Evolutionary conservation across 2,329 filamentous ascomycete species (phyloP), one percentile per base, ranked within the genome.

Genomic region (Cordyceps javanica): DNA sequence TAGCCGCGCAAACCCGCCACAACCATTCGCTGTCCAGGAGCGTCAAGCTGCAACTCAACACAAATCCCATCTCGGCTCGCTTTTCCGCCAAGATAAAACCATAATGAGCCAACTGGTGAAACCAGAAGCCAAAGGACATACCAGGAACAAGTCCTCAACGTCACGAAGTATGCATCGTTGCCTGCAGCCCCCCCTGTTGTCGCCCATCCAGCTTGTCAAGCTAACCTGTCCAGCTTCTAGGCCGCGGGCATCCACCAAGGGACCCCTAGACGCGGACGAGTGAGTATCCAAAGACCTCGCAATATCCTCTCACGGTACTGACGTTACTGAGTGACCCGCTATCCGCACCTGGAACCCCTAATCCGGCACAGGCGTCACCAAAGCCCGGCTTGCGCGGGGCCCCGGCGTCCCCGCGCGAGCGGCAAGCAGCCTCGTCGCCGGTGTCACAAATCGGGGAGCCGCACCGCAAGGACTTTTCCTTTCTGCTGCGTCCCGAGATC

Each of bases 261-360:
- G 90, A 1, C 91, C 91, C 4, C 76, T 96, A 21, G 90, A 94
- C 66, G 75, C 77, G 61, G 83, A 87, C 62, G 88, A 93, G 88
- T 93, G 79, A 73, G 85, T 71, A 8, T 38, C 21, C 14, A 34
- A n/a, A 36, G 30, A 4, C 14, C 1, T 25, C 11, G 2, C 19
- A 19, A 32, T n/a, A 44, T 28, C 30, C 21, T 58, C 46, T 49
- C 46, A 44, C 16, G 59, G 60, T 36, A 57, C 32, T 28, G 11
- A 34, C 23, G 11, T 45, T n/a, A n/a, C 26, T 51, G 39, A 68
- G 65, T 67, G 68, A 66, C 46, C 68, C 66, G 41, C 55, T 69
- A 59, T 59, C 67, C 38, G 66, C 69, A 57, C 64, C 65, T 21
- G 65, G 41, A 16, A 65, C 63, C 58, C 55, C 62, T 39, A n/a